Percentiles rank a stretch among this genome's conserved stretches.
phyloP scores from a whole-genome alignment of 495 filamentous ascomycete genomes.

The Hypoxylon trugodes region DNA sequence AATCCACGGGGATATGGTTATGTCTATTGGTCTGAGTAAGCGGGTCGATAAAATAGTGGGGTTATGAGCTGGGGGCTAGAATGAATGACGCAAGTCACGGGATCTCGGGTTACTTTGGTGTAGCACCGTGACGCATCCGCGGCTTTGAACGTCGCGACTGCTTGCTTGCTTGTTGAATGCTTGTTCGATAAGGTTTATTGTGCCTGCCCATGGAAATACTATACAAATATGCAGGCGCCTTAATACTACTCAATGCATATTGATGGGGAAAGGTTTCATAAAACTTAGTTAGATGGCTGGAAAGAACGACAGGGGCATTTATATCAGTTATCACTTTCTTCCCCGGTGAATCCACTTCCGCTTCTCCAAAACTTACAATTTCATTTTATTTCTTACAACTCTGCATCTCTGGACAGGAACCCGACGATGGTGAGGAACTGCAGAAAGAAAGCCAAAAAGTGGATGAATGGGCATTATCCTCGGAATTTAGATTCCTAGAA shows the following conservation, averaged over 20 bases:
- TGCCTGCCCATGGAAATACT: neutral
- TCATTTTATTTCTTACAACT: neutral
- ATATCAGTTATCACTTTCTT: neutral
- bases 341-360: neutral
- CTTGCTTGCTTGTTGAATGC: conserved; percentile 8
- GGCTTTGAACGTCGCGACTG: conserved; percentile 42
- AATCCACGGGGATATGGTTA: conserved; percentile 39
- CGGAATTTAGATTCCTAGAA: neutral
- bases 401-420: neutral
- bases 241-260: too few species aligned
- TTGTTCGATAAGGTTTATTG: neutral
- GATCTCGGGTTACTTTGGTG: conserved; percentile 46
- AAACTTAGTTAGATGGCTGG: neutral
- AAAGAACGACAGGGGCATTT: too few species aligned
- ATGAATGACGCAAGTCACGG: conserved; percentile 37
- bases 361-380: neutral
- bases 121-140: neutral
- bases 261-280: too few species aligned
- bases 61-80: neutral
- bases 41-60: too few species aligned
- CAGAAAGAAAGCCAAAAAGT: neutral
- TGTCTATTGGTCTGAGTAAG: neutral
- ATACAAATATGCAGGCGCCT: neutral
- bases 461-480: conserved; percentile 1
- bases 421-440: conserved; percentile 9